These are phyloP conservation scores for Leishmania braziliensis DNA, from an alignment of 208 protist genomes.

Conservation along the genomic window DNA sequence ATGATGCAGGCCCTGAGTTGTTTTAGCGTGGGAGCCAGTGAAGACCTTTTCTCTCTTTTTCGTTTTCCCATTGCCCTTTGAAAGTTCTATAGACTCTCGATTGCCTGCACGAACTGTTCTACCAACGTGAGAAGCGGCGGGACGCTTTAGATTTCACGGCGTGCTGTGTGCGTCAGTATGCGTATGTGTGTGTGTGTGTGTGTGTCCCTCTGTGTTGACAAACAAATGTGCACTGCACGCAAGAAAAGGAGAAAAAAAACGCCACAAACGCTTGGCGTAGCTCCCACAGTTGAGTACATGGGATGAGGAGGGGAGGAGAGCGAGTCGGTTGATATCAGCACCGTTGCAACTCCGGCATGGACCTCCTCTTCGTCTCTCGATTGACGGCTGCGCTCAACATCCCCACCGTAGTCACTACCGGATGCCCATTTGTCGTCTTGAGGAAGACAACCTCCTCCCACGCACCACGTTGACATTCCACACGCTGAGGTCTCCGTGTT, in stretches of 20 bases:
- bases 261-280: not conserved
- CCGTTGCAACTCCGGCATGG: not conserved
- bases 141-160: slow-evolving; percentile 1
- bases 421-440: not conserved
- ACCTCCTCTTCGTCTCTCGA: not conserved
- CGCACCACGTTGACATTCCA: not conserved
- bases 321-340: not conserved
- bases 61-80: not conserved
- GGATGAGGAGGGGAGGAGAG: not conserved
- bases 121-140: not conserved
- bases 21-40: not conserved
- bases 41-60: not conserved
- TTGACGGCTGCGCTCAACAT: not conserved
- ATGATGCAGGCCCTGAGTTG: not conserved
- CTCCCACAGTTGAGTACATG: not conserved
- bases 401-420: not conserved
- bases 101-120: not conserved
- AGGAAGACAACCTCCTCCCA: not conserved
- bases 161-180: not conserved
- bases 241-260: not conserved
- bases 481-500: not conserved
- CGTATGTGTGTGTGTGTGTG: slow-evolving; percentile 2
- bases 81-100: not conserved
- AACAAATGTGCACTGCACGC: not conserved
- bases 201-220: not conserved